Evolutionary conservation across 1,139 yeast species (phyloP).

Genomic region (Sugiyamaella xylanicola): DNA sequence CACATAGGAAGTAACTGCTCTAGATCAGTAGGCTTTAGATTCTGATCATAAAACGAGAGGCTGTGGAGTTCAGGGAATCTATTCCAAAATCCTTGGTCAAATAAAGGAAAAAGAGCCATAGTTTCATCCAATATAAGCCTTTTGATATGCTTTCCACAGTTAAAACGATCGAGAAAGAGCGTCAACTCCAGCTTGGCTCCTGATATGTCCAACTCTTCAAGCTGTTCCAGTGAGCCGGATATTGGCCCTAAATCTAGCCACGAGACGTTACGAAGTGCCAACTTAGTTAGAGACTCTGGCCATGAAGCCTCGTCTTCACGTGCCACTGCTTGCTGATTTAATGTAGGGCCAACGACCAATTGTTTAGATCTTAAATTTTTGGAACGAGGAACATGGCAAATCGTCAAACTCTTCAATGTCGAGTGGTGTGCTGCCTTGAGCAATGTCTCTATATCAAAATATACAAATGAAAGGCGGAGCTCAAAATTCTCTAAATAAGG

Average conservation of each 20-base stretch:
- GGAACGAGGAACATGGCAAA: background rate
- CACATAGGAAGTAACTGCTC: background rate
- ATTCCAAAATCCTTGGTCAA: background rate
- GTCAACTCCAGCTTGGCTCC: background rate
- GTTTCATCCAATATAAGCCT: background rate
- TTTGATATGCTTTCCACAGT: constrained; percentile 5
- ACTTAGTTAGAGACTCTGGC: background rate
- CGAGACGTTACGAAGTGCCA: background rate
- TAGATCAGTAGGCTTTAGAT: background rate
- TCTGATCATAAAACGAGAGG: background rate
- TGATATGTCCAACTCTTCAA: background rate
- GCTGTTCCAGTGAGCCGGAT: background rate
- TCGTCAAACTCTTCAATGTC: background rate
- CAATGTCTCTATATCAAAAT: background rate
- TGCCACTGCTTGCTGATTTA: background rate
- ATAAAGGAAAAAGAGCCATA: background rate
- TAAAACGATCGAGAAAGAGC: background rate
- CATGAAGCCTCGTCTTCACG: background rate
- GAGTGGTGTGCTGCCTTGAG: background rate
- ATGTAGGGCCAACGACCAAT: no score
- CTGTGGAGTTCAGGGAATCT: background rate
- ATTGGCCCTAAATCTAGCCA: background rate
- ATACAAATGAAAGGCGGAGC: background rate
- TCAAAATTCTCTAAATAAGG: background rate
- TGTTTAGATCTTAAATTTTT: no score